Evolutionary conservation across 1,139 yeast species (phyloP).

Genomic region (Geotrichum fermentans): DNA sequence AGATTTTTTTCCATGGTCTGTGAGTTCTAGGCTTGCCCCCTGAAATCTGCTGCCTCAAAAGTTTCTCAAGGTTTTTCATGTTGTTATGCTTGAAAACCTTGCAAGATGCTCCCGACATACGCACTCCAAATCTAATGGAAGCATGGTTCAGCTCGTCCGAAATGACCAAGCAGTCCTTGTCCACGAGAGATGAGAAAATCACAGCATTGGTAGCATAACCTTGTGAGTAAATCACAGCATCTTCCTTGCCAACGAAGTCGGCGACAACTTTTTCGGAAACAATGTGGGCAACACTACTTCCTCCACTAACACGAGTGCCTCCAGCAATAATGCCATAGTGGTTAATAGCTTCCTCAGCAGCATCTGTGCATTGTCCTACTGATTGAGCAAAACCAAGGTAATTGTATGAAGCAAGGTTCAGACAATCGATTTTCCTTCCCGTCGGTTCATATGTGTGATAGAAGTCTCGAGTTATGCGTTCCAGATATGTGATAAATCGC

Average conservation of each 20-base stretch:
- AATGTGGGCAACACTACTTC: conserved; percentile 70
- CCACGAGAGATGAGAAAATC: conserved; percentile 75
- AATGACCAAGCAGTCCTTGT: conserved; percentile 81
- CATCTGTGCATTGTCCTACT: conserved; percentile 84
- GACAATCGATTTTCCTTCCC: conserved; percentile 70
- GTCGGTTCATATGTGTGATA: conserved; percentile 58
- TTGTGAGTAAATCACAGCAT: conserved; percentile 79
- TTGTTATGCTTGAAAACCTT: conserved; percentile 91
- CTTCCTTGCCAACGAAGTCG: conserved; percentile 85
- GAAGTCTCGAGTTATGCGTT: conserved; percentile 62
- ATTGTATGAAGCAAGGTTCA: conserved; percentile 86
- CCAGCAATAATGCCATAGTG: conserved; percentile 74
- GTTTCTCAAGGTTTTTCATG: conserved; percentile 71
- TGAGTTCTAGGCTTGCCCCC: conserved; percentile 96
- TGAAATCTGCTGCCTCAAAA: conserved; percentile 81
- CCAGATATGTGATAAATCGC: conserved; percentile 74
- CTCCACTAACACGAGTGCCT: conserved; percentile 70
- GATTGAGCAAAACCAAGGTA: conserved; percentile 96
- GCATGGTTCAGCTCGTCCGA: conserved; percentile 95
- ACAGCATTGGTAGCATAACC: conserved; percentile 97
- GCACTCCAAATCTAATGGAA: conserved; percentile 89
- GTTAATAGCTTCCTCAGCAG: conserved; percentile 57
- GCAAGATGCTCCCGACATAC: conserved; percentile 89
- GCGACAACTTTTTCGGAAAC: conserved; percentile 77
- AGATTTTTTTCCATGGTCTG: conserved; percentile 94